Percentiles rank a stretch among this genome's conserved stretches.
These are phyloP conservation scores for Camellia lanceoleosa DNA, from an alignment of 148 eudicot species.

Conservation along the genomic window DNA sequence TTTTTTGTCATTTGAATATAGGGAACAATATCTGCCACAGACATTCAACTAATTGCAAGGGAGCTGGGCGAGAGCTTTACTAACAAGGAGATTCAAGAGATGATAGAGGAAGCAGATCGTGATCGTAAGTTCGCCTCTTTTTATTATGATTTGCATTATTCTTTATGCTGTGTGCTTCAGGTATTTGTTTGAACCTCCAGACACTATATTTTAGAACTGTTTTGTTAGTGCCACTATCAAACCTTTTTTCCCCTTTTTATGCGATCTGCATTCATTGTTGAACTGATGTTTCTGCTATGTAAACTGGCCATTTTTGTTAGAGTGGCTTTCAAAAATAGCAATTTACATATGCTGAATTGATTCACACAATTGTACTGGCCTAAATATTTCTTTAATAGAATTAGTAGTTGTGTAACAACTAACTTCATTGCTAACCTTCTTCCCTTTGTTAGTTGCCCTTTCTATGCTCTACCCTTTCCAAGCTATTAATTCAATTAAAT, in stretches of 20 bases:
- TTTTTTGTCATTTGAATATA: slow-evolving; percentile 21
- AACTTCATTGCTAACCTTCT: no score
- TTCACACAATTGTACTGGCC: not conserved
- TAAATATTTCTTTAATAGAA: no score
- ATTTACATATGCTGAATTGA: not conserved
- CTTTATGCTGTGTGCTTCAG: not conserved
- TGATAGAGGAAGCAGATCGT: slow-evolving; percentile 76
- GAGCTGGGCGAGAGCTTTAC: slow-evolving; percentile 73
- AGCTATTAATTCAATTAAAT: no score
- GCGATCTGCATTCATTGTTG: not conserved
- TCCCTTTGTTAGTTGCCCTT: not conserved
- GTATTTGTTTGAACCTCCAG: not conserved
- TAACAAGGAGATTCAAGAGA: slow-evolving; percentile 34
- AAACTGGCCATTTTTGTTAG: not conserved
- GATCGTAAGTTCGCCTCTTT: slow-evolving; percentile 52
- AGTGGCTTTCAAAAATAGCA: not conserved
- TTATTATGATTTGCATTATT: not conserved
- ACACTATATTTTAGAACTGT: not conserved
- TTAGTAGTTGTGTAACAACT: no score
- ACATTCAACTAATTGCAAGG: slow-evolving; percentile 71
- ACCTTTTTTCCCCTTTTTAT: not conserved
- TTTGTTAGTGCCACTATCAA: not conserved
- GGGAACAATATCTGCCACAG: slow-evolving; percentile 80
- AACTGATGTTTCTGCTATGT: not conserved
- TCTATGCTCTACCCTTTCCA: not conserved